Percentiles rank a stretch among this genome's conserved stretches.
Conservation (phyloP, 1,284 basidiomycete genomes). For the Trametes pubescens region DNA sequence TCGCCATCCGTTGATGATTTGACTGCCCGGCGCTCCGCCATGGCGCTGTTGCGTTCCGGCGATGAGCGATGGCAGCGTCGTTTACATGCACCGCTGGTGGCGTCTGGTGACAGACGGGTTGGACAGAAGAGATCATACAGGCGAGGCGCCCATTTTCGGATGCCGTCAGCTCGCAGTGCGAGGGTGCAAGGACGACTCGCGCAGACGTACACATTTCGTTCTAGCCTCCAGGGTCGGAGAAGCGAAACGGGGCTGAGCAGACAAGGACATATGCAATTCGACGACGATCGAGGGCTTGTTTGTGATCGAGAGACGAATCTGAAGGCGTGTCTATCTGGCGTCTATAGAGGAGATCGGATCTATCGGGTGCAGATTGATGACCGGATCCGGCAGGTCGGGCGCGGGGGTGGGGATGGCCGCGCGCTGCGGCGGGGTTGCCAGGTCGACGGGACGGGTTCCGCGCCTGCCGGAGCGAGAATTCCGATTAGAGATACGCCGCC, state of each 20-base stretch:
- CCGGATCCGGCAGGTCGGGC: conserved; percentile 22
- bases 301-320: conserved; percentile 9
- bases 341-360: conserved; percentile 12
- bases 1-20: not conserved
- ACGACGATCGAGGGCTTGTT: conserved; percentile 11
- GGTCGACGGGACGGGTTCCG: conserved; percentile 20
- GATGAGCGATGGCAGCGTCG: not conserved
- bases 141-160: not conserved
- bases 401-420: conserved; percentile 19
- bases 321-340: not conserved
- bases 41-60: not conserved
- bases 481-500: not conserved
- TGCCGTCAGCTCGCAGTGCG: not conserved
- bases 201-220: not conserved
- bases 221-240: not conserved
- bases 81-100: conserved; percentile 1
- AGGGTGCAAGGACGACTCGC: not conserved
- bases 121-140: not conserved
- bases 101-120: not conserved
- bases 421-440: conserved; percentile 18
- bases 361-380: conserved; percentile 24
- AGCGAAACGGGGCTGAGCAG: not conserved
- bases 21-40: not conserved
- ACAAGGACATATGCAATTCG: not conserved
- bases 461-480: conserved; percentile 9